Percentiles rank a stretch among this genome's conserved stretches.
These are phyloP conservation scores for Wickerhamomyces sp. DNA, from an alignment of 1,139 yeast species.

Conservation along the genomic window DNA sequence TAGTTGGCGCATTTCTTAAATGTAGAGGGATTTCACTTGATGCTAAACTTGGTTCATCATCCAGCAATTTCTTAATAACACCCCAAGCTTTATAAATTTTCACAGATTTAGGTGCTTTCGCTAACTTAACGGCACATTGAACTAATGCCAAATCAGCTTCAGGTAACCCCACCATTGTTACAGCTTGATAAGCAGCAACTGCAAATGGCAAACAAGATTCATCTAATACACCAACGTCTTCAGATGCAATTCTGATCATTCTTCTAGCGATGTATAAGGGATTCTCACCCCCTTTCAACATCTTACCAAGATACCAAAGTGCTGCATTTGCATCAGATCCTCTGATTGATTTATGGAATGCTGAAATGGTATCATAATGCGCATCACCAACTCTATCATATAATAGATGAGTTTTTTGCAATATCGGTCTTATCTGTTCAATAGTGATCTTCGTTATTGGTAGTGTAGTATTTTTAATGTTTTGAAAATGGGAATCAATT, in stretches of 20 bases:
- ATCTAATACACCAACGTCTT: constrained; percentile 82
- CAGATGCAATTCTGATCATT: constrained; percentile 90
- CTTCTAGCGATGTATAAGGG: constrained; percentile 89
- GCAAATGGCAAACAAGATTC: constrained; percentile 84
- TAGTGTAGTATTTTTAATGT: constrained; percentile 3
- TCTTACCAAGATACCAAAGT: constrained; percentile 74
- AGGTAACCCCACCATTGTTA: constrained; percentile 93
- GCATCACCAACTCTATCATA: constrained; percentile 89
- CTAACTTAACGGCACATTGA: constrained; percentile 86
- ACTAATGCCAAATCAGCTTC: constrained; percentile 89
- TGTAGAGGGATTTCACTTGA: constrained; percentile 72
- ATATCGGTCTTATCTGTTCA: constrained; percentile 36
- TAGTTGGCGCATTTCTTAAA: constrained; percentile 90
- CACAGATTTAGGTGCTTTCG: constrained; percentile 81
- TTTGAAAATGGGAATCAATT: constrained; percentile 35
- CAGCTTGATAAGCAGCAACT: constrained; percentile 78
- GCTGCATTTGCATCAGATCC: constrained; percentile 92
- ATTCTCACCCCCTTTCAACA: constrained; percentile 91
- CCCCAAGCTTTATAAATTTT: constrained; percentile 78
- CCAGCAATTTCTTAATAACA: constrained; percentile 53
- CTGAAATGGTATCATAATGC: constrained; percentile 92
- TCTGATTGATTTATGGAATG: constrained; percentile 86
- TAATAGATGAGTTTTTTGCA: constrained; percentile 52
- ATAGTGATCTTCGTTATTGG: constrained; percentile 6
- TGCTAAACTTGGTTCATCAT: constrained; percentile 53